These are phyloP conservation scores for Rachicladosporium sp. DNA, from an alignment of 2,329 filamentous ascomycete species.

Conservation along the genomic window DNA sequence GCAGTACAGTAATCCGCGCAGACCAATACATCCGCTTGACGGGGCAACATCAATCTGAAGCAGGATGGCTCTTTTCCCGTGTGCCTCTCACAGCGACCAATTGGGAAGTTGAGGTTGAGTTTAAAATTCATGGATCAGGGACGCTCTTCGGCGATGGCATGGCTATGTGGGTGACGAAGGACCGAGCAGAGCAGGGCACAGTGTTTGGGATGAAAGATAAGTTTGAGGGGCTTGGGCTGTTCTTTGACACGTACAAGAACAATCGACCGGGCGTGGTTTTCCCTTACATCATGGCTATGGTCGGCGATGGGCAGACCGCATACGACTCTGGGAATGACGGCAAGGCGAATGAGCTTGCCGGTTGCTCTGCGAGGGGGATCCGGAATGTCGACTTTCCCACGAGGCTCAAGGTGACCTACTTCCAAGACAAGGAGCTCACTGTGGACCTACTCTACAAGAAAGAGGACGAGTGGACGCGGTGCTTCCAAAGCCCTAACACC, in stretches of 20 bases:
- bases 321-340: slow-evolving; percentile 95
- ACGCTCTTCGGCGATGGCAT: slow-evolving; percentile 92
- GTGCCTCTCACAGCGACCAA: slow-evolving; percentile 94
- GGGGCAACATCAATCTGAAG: slow-evolving; percentile 78
- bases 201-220: slow-evolving; percentile 82
- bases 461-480: slow-evolving; percentile 76
- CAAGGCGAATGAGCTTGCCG: slow-evolving; percentile 82
- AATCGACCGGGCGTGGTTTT: slow-evolving; percentile 91
- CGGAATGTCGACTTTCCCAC: slow-evolving; percentile 67
- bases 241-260: slow-evolving; percentile 99
- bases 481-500: slow-evolving; percentile 60
- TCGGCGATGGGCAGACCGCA: slow-evolving; percentile 73
- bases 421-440: slow-evolving; percentile 84
- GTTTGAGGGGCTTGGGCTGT: slow-evolving; percentile 89
- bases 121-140: slow-evolving; percentile 80
- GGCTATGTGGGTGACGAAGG: slow-evolving; percentile 95
- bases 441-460: slow-evolving; percentile 91
- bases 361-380: slow-evolving; percentile 86
- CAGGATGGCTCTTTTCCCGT: slow-evolving; percentile 86
- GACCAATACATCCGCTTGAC: slow-evolving; percentile 83
- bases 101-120: slow-evolving; percentile 96
- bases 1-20: slow-evolving; percentile 72
- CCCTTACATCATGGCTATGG: slow-evolving; percentile 97
- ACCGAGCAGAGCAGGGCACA: slow-evolving; percentile 64
- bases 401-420: slow-evolving; percentile 83